Evolutionary conservation across 2,329 filamentous ascomycete genomes (phyloP).

Genomic region (Pyrenophora graminea): DNA sequence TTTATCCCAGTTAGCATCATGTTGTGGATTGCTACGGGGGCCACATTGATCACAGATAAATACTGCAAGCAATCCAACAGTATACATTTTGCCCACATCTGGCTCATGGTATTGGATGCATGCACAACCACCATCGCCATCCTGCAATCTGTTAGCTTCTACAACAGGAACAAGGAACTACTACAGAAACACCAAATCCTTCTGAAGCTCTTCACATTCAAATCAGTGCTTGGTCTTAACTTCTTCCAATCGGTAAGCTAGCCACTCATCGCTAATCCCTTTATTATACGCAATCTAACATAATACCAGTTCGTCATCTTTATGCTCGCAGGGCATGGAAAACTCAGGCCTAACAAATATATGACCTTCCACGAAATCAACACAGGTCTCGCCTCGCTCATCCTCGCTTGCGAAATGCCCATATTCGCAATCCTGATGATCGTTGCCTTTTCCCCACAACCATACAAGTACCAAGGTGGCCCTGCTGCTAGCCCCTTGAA

Average conservation of each 20-base stretch:
- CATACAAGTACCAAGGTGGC: conserved; percentile 21
- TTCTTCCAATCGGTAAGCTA: conserved; percentile 33
- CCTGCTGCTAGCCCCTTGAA: conserved; percentile 24
- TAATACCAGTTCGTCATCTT: conserved; percentile 31
- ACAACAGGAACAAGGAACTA: conserved; percentile 25
- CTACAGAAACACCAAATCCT: conserved; percentile 32
- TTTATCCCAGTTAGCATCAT: conserved; percentile 37
- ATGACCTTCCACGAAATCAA: conserved; percentile 38
- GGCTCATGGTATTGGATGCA: conserved; percentile 31
- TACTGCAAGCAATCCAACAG: conserved; percentile 39
- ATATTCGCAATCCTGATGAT: conserved; percentile 35
- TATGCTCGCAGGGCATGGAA: conserved; percentile 31
- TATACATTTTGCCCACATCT: conserved; percentile 38
- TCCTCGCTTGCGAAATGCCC: conserved; percentile 41
- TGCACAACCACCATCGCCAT: conserved; percentile 28
- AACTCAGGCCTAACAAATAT: conserved; percentile 31
- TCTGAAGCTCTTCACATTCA: conserved; percentile 39
- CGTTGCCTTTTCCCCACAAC: conserved; percentile 31
- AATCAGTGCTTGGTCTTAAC: conserved; percentile 39
- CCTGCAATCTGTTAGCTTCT: conserved; percentile 29
- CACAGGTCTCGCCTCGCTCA: conserved; percentile 31
- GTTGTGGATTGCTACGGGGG: conserved; percentile 34
- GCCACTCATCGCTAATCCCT: background rate
- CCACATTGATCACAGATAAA: conserved; percentile 27
- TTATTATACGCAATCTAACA: background rate